Evolutionary conservation across 2,329 filamentous ascomycete genomes (phyloP), one percentile per base, ranked within the genome.

Genomic region (Fusarium udum): DNA sequence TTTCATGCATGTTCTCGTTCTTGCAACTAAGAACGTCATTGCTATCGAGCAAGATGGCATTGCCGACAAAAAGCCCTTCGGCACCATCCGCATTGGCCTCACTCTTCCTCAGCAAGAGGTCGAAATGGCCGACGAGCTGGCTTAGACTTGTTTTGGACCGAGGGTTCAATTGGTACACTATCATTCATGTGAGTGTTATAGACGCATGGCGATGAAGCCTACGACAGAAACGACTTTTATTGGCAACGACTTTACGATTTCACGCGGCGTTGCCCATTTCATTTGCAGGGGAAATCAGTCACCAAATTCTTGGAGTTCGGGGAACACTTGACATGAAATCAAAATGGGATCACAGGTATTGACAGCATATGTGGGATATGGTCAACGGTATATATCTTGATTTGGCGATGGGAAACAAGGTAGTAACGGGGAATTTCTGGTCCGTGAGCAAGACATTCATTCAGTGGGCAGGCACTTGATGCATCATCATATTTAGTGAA

Each of bases 1-100:
- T 0, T 92, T 94, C 78, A 89, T 92, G 82, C 93, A 96, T 79
- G 86, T 93, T 5, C 87, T 97, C 20, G 86, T 88, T 16, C 86
- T 96, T 48, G 91, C 89, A 11, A 94, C 90, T 5, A 93, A 91
- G 81, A 87, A 87, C 4, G 80, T 88, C 62, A 83, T 95, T 49
- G 79, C 82, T 24, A 89, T 95, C 10, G 82, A 87, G 69, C 94
- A 97, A 81, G 83, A 87, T 6, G 80, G 80, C 34, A 78, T 80
- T 31, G 72, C 76, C 11, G 64, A 80, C 12, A 75, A 78, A 13
- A 60, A 80, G 57, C 81, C 85, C 5, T 89, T 87, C 74, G 87
- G 87, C 2, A 73, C 73, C 1, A 88, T 89, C 67, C 83, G 80
- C 58, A 74, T 89, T 32, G 87, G 86, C 6, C 69, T 86, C 22